Evolutionary conservation across 176 grass and related monocot genomes (phyloP).

Genomic region (Melocanna baccifera): DNA sequence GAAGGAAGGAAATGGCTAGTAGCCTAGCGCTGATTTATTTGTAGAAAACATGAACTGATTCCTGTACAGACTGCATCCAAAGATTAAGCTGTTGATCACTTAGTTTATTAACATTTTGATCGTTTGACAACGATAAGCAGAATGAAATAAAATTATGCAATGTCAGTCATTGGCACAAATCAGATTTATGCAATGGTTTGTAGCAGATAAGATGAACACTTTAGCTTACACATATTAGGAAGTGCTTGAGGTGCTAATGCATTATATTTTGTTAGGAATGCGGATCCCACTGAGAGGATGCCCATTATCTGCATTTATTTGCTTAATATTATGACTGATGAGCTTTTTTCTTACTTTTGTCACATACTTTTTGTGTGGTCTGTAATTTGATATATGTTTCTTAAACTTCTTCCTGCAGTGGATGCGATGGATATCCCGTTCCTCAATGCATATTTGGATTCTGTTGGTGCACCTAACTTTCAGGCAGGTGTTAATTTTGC

Average conservation of each 20-base stretch:
- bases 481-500: conserved; percentile 86
- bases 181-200: not conserved
- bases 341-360: not conserved
- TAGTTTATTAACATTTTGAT: not conserved
- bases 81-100: not conserved
- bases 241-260: not conserved
- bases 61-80: not conserved
- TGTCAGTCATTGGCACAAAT: not conserved
- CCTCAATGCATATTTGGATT: conserved; percentile 81
- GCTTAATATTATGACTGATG: not conserved
- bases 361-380: not conserved
- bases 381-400: conserved; percentile 14
- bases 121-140: not conserved
- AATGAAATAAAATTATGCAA: not conserved
- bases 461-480: conserved; percentile 82
- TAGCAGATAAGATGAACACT: not conserved
- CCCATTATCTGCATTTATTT: not conserved
- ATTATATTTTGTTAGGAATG: not conserved
- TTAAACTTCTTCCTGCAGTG: conserved; percentile 51
- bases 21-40: not conserved
- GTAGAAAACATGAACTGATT: not conserved
- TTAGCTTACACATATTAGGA: not conserved
- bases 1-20: conserved; percentile 12
- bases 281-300: not conserved
- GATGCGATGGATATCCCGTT: conserved; percentile 80